These are phyloP conservation scores for Gaeumannomyces tritici DNA, from an alignment of 2,329 filamentous ascomycete species.

Conservation along the genomic window DNA sequence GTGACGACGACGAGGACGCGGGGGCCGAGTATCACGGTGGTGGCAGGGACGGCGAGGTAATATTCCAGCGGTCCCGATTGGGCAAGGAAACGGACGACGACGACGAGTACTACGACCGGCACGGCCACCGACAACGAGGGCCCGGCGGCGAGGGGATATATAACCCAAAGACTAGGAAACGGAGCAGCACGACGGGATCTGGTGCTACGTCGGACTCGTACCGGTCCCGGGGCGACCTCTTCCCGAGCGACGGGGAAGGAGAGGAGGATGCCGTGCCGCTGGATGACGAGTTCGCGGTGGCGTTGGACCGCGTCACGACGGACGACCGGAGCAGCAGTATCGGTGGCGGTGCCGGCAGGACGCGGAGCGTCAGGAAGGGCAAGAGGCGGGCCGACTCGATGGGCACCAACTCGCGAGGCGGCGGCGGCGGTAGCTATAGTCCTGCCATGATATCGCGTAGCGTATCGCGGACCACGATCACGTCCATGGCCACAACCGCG, in stretches of 20 bases:
- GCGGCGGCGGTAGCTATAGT: background rate
- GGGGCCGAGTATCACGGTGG: conserved; percentile 10
- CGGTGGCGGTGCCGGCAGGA: conserved; percentile 33
- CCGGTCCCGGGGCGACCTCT: conserved; percentile 80
- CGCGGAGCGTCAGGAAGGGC: conserved; percentile 43
- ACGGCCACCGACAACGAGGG: conserved; percentile 12
- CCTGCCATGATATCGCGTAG: conserved; percentile 32
- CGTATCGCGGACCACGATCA: conserved; percentile 49
- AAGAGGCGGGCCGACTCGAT: conserved; percentile 11
- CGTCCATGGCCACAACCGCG: conserved; percentile 24
- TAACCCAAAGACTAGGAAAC: conserved; percentile 35
- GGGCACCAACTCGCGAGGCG: background rate
- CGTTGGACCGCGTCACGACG: conserved; percentile 56
- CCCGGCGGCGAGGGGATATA: conserved; percentile 8
- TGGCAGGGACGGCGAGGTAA: conserved; percentile 40
- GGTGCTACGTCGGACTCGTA: conserved; percentile 77
- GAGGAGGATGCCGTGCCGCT: conserved; percentile 90
- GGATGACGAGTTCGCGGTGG: conserved; percentile 85
- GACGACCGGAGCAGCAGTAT: conserved; percentile 61
- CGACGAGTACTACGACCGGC: conserved; percentile 2
- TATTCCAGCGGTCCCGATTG: conserved; percentile 8
- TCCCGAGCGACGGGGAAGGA: conserved; percentile 76
- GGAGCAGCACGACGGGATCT: conserved; percentile 72
- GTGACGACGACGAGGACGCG: conserved; percentile 40
- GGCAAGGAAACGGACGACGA: conserved; percentile 14